Base-by-base conservation (phyloP, 768 basidiomycete species). In the Mrakia frigida region DNA sequence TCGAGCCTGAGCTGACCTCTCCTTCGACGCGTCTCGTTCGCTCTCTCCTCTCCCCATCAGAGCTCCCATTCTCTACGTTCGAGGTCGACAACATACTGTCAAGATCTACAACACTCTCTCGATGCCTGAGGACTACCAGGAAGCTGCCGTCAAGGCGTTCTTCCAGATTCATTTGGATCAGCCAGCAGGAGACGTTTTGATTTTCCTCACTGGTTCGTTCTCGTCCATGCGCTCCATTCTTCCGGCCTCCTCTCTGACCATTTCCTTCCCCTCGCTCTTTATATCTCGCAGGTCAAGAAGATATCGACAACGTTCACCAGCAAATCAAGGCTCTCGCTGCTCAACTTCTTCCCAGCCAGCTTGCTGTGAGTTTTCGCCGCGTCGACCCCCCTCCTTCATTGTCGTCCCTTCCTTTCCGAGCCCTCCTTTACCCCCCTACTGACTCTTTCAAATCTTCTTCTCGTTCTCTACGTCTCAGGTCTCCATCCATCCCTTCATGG, bases 1-100 rank as follows among this genome's bases (percentile, higher is more conserved):
- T 9, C n/a, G 6, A 39, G 16, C 16, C 33, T 33, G 3, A 43
- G 37, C 68, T 69, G 65, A 13, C 46, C 46, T 46, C 21, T 9
- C 16, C 50, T n/a, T 9, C 6, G 33, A 23, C 46, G 31, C 21
- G 23, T 60, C 56, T 16, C 3, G n/a, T 37, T 33, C 16, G 16
- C 63, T 31, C 9, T 43, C 28, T 16, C 33, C 14, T 37, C 28
- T 18, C 37, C 7, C n/a, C 3, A 6, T 3, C 13, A 70, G n/a
- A 75, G 76, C 18, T 4, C 91, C 90, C 71, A 90, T 98, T 39
- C 83, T 98, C 31, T 95, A 95, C 80, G 88, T 99, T 73, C 89
- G 94, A 84, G 97, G 97, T 41, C 90, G 97, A 43, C 94, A 97
- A 82, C 91, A 95, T 81, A 89, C 92, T 25, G 97, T 99, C 68